These are phyloP conservation scores for Yarrowia porcina DNA, from an alignment of 805 yeast species.

Conservation along the genomic window DNA sequence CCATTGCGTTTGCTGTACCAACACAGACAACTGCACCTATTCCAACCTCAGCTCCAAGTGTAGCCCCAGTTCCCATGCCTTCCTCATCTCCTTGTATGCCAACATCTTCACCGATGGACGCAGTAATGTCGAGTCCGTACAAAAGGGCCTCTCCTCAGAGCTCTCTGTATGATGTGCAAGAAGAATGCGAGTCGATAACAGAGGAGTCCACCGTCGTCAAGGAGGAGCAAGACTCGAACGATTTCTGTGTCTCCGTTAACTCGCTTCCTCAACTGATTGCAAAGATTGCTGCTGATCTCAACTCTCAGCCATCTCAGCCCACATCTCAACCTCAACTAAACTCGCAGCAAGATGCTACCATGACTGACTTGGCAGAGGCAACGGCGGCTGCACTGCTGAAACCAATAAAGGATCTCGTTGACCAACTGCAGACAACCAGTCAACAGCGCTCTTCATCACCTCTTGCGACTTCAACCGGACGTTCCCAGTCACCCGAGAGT, in stretches of 20 bases:
- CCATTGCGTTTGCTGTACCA: neutral
- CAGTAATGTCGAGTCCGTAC: conserved; percentile 9
- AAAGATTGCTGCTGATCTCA: neutral
- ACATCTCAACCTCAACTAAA: neutral
- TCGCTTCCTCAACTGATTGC: neutral
- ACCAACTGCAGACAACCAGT: neutral
- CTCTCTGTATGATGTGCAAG: neutral
- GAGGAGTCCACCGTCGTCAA: neutral
- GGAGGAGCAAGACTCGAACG: neutral
- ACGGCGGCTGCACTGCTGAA: neutral
- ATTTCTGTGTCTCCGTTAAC: conserved; percentile 1
- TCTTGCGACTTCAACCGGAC: neutral
- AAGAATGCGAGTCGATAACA: neutral
- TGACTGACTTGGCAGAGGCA: neutral
- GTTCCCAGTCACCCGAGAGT: neutral
- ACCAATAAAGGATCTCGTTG: neutral
- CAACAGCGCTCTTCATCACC: neutral
- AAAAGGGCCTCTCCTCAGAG: neutral
- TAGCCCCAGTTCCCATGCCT: conserved; percentile 1
- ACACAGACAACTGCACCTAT: neutral
- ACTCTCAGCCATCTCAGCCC: neutral
- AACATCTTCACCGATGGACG: conserved; percentile 6
- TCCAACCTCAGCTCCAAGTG: neutral
- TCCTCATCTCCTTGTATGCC: conserved; percentile 9
- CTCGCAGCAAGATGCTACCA: neutral